phyloP scores from a whole-genome alignment of 163 green algal genomes.

The Chlorella variabilis region DNA sequence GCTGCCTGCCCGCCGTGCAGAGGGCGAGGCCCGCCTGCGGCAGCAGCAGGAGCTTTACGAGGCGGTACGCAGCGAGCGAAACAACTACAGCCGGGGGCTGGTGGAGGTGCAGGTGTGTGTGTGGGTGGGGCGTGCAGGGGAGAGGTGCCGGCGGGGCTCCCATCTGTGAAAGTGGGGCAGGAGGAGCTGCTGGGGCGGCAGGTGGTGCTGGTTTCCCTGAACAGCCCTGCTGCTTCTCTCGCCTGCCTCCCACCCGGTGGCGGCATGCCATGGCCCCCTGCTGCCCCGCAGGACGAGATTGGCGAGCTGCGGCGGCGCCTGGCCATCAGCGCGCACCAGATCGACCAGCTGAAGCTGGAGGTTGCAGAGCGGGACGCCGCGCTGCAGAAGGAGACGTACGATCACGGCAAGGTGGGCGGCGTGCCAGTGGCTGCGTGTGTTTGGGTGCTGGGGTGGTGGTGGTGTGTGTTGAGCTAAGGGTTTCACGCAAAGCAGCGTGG shows the following conservation, averaged over 20 bases:
- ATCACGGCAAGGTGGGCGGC: conserved; percentile 79
- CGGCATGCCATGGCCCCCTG: too few species aligned
- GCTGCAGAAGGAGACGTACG: conserved; percentile 91
- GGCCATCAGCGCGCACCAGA: conserved; percentile 84
- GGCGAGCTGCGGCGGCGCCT: conserved; percentile 94
- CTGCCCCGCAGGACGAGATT: conserved; percentile 93
- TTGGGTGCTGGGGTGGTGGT: not conserved
- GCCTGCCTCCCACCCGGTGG: not conserved
- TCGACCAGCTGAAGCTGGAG: conserved; percentile 93
- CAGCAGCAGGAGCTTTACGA: conserved; percentile 93
- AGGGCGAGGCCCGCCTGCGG: conserved; percentile 86
- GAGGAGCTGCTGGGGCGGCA: too few species aligned
- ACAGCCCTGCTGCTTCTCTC: too few species aligned
- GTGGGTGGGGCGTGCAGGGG: not conserved
- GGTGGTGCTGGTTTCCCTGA: too few species aligned
- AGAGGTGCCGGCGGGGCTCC: not conserved
- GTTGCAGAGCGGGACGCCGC: conserved; percentile 84
- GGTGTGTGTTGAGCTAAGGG: too few species aligned
- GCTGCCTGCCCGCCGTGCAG: conserved; percentile 31
- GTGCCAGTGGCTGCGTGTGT: not conserved
- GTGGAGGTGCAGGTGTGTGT: conserved; percentile 72
- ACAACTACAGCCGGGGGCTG: conserved; percentile 92
- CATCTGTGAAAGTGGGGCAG: too few species aligned
- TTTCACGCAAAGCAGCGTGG: too few species aligned
- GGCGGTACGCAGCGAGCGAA: conserved; percentile 84